Evolutionary conservation across 768 basidiomycete species (phyloP), one percentile per base, ranked within the genome.

Genomic region (Tricholoma flavovirens): DNA sequence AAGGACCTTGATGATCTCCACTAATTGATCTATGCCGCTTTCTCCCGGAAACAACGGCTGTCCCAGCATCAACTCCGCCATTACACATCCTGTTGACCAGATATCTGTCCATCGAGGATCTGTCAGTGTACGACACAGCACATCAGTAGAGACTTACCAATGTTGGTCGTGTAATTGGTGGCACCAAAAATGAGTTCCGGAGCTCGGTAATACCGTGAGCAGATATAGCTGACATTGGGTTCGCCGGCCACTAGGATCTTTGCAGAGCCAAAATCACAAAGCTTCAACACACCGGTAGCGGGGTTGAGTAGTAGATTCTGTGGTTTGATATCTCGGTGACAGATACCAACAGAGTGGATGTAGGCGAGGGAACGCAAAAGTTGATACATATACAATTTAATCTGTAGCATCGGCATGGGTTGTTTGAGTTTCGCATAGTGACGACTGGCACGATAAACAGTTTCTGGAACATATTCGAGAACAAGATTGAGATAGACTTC

Each of bases 361-460:
- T 99, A 98, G 62, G 96, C 94, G 58, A 99, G 81, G 14, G 97
- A 99, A 59, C 97, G 93, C 61, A 99, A 80, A 64, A 99, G 90
- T 75, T 99, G 93, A 75, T 98, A 97, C 95, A 98, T 98, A 80
- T 99, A 99, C 67, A 99, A 76, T 79, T 98, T 98, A 80, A 99
- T 95, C 78, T 98, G 97, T 52, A 97, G 84, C 86, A 94, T 98
- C 29, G 97, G 97, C 97, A 99, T 99, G 57, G 93, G 91, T 71
- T 99, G 97, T 79, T 99, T 99, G 75, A 99, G 90, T 75, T 98
- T 98, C 63, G 95, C 91, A 72, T 98, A 99, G 76, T 98, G 96
- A 67, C 96, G 87, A 68, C 93, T 96, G 24, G 96, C 97, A 67
- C 96, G 93, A 77, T 98, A 98, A 56, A 99, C 97, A 14, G 97